phyloP scores from a whole-genome alignment of 768 basidiomycete genomes.

The Lyophyllum semitale region DNA sequence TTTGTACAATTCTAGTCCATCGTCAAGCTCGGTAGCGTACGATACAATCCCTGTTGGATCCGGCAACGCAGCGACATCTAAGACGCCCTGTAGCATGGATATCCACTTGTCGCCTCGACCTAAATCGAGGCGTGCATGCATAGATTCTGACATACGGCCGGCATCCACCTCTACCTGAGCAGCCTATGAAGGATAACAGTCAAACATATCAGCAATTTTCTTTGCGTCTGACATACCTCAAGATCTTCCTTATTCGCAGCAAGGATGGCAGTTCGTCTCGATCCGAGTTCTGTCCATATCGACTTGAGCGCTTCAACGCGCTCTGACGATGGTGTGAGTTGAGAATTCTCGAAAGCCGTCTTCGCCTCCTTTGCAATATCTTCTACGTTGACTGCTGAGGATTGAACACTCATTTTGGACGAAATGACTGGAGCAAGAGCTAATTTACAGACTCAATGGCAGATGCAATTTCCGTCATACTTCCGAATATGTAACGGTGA shows the following conservation, averaged over 20 bases:
- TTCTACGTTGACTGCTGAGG: constrained; percentile 37
- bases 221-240: constrained; percentile 46
- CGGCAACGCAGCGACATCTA: constrained; percentile 82
- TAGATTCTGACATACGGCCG: constrained; percentile 79
- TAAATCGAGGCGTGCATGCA: constrained; percentile 87
- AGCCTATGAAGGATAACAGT: constrained; percentile 45
- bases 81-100: constrained; percentile 87
- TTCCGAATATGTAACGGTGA: constrained; percentile 4
- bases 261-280: constrained; percentile 68
- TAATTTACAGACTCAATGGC: background rate
- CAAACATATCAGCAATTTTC: background rate
- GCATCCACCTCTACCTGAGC: constrained; percentile 78
- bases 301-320: constrained; percentile 71
- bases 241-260: constrained; percentile 83
- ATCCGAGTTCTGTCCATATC: constrained; percentile 68
- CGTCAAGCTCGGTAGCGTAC: constrained; percentile 90
- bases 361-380: constrained; percentile 80
- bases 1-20: constrained; percentile 84
- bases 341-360: constrained; percentile 83
- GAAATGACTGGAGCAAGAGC: background rate
- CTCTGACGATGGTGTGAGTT: constrained; percentile 69
- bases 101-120: constrained; percentile 86
- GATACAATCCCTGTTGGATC: constrained; percentile 87
- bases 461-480: constrained; percentile 1
- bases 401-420: constrained; percentile 3